Percentiles rank a stretch among this genome's conserved stretches.
phyloP scores from a whole-genome alignment of 164 flowering plant genomes.

The Stephania cephalantha region DNA sequence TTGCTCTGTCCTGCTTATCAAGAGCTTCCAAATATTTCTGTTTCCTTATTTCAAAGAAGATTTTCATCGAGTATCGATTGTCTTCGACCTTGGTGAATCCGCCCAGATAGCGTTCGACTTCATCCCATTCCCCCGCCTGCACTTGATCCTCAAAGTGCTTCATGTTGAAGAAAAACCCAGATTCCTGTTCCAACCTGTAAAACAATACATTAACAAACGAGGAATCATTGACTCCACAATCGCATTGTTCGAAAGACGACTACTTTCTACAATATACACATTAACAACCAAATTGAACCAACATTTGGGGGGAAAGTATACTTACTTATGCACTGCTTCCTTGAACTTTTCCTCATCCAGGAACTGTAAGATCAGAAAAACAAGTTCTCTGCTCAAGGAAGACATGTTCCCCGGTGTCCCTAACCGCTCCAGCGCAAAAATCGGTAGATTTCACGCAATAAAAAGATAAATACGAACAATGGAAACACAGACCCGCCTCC shows the following conservation, averaged over 20 bases:
- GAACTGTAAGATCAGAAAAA: slow-evolving; percentile 63
- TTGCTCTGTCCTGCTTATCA: slow-evolving; percentile 55
- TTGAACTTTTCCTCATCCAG: slow-evolving; percentile 69
- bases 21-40: slow-evolving; percentile 71
- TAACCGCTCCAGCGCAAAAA: slow-evolving; percentile 63
- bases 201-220: neutral
- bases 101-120: slow-evolving; percentile 53
- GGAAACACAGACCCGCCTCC: neutral
- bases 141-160: slow-evolving; percentile 63
- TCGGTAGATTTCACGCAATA: slow-evolving; percentile 7
- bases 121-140: slow-evolving; percentile 67
- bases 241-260: neutral
- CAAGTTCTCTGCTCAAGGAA: slow-evolving; percentile 62
- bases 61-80: slow-evolving; percentile 58
- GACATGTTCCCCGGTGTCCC: slow-evolving; percentile 61
- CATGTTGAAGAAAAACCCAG: slow-evolving; percentile 68
- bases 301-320: neutral
- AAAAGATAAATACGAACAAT: neutral
- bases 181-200: slow-evolving; percentile 59
- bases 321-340: slow-evolving; percentile 63
- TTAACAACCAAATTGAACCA: neutral
- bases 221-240: neutral
- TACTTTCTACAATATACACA: neutral
- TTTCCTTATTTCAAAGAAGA: slow-evolving; percentile 58
- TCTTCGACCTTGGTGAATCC: slow-evolving; percentile 67